Percentiles rank a stretch among this genome's conserved stretches.
Conservation (phyloP, 805 yeast species). For the Ogataea angusta region DNA sequence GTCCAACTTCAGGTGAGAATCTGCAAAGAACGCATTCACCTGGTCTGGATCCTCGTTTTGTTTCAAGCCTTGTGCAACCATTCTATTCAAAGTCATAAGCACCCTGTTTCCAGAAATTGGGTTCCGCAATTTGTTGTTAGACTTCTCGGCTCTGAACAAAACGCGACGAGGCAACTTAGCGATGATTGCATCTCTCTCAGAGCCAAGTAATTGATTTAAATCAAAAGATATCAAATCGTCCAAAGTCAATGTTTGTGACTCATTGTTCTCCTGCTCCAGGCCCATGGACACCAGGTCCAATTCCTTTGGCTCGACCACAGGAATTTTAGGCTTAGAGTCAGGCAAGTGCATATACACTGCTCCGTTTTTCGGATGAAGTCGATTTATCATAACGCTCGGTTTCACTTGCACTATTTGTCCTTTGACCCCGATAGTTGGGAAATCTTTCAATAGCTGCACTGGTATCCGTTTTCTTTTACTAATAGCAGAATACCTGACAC, state of each 20-base stretch:
- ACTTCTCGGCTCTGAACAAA: slow-evolving; percentile 25
- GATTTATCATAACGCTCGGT: slow-evolving; percentile 81
- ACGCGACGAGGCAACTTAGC: slow-evolving; percentile 28
- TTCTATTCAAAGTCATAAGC: slow-evolving; percentile 10
- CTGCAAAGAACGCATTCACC: slow-evolving; percentile 22
- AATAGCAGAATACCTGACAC: slow-evolving; percentile 43
- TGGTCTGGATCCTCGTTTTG: slow-evolving; percentile 14
- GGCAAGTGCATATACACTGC: slow-evolving; percentile 59
- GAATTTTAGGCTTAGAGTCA: slow-evolving; percentile 33
- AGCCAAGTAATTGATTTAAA: slow-evolving; percentile 19
- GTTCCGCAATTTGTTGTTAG: slow-evolving; percentile 15
- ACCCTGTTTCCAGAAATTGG: slow-evolving; percentile 15
- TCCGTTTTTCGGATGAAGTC: slow-evolving; percentile 64
- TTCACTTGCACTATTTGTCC: slow-evolving; percentile 76
- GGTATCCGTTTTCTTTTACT: slow-evolving; percentile 55
- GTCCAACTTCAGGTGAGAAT: slow-evolving; percentile 16
- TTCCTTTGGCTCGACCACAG: slow-evolving; percentile 25
- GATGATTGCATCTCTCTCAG: slow-evolving; percentile 21
- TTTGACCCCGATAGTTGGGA: slow-evolving; percentile 56
- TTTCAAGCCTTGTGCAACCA: slow-evolving; percentile 10
- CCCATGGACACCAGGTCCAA: not conserved
- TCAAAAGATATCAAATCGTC: slow-evolving; percentile 29
- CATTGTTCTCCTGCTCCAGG: slow-evolving; percentile 9
- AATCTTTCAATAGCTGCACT: slow-evolving; percentile 73
- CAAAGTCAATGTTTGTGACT: slow-evolving; percentile 18